These are phyloP conservation scores for Pelagomonas calceolata DNA, from an alignment of 108 stramenopile genomes.

Conservation along the genomic window DNA sequence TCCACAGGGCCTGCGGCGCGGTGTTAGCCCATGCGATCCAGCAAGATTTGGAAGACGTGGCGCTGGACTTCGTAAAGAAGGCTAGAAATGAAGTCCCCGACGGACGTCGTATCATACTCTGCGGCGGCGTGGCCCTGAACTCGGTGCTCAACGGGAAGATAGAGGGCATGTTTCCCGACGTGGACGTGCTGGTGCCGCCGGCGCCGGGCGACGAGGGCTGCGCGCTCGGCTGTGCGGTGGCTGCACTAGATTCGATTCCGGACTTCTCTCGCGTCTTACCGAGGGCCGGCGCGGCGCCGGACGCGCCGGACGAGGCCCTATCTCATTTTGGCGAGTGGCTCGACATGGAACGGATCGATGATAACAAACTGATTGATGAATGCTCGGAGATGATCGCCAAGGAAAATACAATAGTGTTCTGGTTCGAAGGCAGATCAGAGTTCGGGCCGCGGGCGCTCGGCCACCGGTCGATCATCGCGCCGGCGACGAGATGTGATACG, in stretches of 20 bases:
- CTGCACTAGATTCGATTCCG: conserved; percentile 7
- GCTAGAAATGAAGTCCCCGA: conserved; percentile 4
- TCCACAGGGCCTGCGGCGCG: conserved; percentile 15
- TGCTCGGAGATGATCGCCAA: neutral
- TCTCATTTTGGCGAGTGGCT: too few relatives aligned
- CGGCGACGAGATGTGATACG: conserved; percentile 65
- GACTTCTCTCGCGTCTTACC: too few relatives aligned
- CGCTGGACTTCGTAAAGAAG: conserved; percentile 8
- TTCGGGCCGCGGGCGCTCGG: conserved; percentile 85
- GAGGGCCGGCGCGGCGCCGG: too few relatives aligned
- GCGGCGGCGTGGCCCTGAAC: conserved; percentile 86
- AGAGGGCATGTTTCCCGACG: neutral
- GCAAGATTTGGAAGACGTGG: conserved; percentile 24
- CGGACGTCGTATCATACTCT: conserved; percentile 58
- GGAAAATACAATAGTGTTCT: conserved; percentile 54
- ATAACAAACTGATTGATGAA: neutral
- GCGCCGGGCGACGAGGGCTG: conserved; percentile 9
- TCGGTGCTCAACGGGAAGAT: conserved; percentile 79
- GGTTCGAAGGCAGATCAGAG: conserved; percentile 75
- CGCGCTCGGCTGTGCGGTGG: conserved; percentile 5
- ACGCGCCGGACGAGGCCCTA: too few relatives aligned
- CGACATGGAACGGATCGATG: neutral
- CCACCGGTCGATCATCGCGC: conserved; percentile 79
- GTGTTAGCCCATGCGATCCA: conserved; percentile 17
- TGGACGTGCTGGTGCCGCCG: neutral